Evolutionary conservation across 169 alveolate species (phyloP).

Genomic region (Babesia divergens): DNA sequence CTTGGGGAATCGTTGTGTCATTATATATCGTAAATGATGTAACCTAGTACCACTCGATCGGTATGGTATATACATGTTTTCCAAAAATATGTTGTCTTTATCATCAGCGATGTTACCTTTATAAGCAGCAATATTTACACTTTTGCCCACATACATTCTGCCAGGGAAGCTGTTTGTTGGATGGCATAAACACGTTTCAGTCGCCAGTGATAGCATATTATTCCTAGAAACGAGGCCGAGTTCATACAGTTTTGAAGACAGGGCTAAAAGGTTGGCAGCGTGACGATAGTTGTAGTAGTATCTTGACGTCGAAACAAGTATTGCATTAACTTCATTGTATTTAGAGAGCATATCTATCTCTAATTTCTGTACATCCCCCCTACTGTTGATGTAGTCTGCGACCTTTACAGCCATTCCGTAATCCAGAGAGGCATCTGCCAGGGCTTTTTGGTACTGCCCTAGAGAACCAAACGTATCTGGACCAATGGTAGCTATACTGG

Average conservation of each 20-base stretch:
- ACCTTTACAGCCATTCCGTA: not conserved
- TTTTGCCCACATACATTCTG: slow-evolving; percentile 32
- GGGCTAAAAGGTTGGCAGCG: slow-evolving; percentile 60
- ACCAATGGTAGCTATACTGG: slow-evolving; percentile 45
- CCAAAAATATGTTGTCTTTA: slow-evolving; percentile 13
- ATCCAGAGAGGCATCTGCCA: not conserved
- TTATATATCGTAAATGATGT: slow-evolving; percentile 27
- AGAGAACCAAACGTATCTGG: slow-evolving; percentile 60
- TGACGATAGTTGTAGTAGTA: slow-evolving; percentile 75
- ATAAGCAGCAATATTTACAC: slow-evolving; percentile 22
- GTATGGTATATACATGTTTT: slow-evolving; percentile 26
- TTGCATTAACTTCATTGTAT: slow-evolving; percentile 63
- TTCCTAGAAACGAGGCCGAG: slow-evolving; percentile 33
- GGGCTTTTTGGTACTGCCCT: slow-evolving; percentile 13
- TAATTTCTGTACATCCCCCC: not conserved
- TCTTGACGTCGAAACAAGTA: slow-evolving; percentile 69
- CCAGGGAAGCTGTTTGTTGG: slow-evolving; percentile 55
- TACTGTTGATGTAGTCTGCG: not conserved
- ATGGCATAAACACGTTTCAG: slow-evolving; percentile 59
- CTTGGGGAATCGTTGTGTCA: slow-evolving; percentile 60
- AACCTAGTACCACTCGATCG: slow-evolving; percentile 13
- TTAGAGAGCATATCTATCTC: slow-evolving; percentile 20
- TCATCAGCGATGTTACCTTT: slow-evolving; percentile 30
- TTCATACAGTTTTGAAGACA: slow-evolving; percentile 8
- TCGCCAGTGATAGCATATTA: slow-evolving; percentile 2